These are phyloP conservation scores for Cucurbita argyrosperma DNA, from an alignment of 306 rosid genomes.

Conservation along the genomic window DNA sequence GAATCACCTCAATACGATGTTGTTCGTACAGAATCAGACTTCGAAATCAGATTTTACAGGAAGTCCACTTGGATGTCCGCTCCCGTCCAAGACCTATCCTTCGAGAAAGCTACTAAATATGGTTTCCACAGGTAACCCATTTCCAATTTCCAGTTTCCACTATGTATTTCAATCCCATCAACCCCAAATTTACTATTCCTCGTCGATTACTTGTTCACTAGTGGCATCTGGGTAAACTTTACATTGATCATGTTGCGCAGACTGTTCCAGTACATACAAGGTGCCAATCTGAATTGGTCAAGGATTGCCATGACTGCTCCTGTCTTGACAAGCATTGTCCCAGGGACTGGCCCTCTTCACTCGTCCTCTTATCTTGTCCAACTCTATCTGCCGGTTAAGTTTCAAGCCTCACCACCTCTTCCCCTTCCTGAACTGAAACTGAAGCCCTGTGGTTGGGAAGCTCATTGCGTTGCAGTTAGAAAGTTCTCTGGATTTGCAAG, in stretches of 20 bases:
- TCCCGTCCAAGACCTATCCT: constrained; percentile 25
- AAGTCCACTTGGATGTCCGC: constrained; percentile 51
- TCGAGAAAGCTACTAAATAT: constrained; percentile 40
- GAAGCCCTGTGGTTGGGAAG: constrained; percentile 20
- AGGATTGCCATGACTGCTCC: constrained; percentile 60
- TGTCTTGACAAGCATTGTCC: constrained; percentile 48
- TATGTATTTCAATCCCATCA: background rate
- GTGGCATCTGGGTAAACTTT: background rate
- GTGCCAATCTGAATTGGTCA: constrained; percentile 77
- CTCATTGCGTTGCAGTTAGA: constrained; percentile 49
- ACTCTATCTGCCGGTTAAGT: constrained; percentile 51
- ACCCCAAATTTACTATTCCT: background rate
- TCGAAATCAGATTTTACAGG: constrained; percentile 56
- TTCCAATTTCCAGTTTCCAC: background rate
- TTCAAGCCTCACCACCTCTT: constrained; percentile 47
- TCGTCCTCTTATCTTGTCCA: constrained; percentile 49
- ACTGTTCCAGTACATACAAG: constrained; percentile 69
- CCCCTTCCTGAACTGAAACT: constrained; percentile 60
- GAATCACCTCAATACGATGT: constrained; percentile 18
- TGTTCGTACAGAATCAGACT: constrained; percentile 50
- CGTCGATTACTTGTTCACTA: background rate
- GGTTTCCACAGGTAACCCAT: constrained; percentile 55
- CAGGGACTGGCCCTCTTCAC: constrained; percentile 45
- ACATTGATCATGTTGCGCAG: constrained; percentile 13
- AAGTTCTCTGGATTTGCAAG: constrained; percentile 57